Percentiles rank a stretch among this genome's conserved stretches.
phyloP scores from a whole-genome alignment of 768 basidiomycete species.

The Leccinum variicolor region DNA sequence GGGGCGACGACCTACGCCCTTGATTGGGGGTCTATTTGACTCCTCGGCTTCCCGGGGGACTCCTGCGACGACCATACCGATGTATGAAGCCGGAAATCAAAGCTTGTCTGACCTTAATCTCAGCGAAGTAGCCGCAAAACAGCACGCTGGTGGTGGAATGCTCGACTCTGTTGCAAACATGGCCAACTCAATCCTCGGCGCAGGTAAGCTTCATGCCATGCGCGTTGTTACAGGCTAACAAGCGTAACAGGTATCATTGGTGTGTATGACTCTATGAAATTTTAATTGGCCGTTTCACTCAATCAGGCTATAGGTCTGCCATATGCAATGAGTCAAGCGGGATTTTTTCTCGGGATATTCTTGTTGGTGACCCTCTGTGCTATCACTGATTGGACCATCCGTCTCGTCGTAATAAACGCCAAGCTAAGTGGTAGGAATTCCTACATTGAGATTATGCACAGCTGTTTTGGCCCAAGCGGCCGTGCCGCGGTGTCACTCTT shows the following conservation, averaged over 20 bases:
- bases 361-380: slow-evolving; percentile 76
- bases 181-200: slow-evolving; percentile 95
- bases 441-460: slow-evolving; percentile 93
- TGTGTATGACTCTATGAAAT: slow-evolving; percentile 27
- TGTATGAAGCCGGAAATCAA: slow-evolving; percentile 36
- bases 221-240: slow-evolving; percentile 14
- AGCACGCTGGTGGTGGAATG: slow-evolving; percentile 67
- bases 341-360: slow-evolving; percentile 84
- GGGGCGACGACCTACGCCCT: slow-evolving; percentile 61
- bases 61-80: slow-evolving; percentile 52
- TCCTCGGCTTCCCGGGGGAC: slow-evolving; percentile 54
- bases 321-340: slow-evolving; percentile 92
- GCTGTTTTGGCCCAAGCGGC: slow-evolving; percentile 89
- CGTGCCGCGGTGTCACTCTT: slow-evolving; percentile 94
- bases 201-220: slow-evolving; percentile 49
- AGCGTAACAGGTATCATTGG: slow-evolving; percentile 63
- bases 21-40: slow-evolving; percentile 78
- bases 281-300: not conserved
- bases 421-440: slow-evolving; percentile 91
- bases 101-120: slow-evolving; percentile 43
- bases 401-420: slow-evolving; percentile 92
- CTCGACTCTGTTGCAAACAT: slow-evolving; percentile 85
- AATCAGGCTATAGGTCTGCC: slow-evolving; percentile 63
- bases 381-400: slow-evolving; percentile 97
- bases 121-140: slow-evolving; percentile 68